Conservation (phyloP, 163 green algal species). For the Volvox carteri region DNA sequence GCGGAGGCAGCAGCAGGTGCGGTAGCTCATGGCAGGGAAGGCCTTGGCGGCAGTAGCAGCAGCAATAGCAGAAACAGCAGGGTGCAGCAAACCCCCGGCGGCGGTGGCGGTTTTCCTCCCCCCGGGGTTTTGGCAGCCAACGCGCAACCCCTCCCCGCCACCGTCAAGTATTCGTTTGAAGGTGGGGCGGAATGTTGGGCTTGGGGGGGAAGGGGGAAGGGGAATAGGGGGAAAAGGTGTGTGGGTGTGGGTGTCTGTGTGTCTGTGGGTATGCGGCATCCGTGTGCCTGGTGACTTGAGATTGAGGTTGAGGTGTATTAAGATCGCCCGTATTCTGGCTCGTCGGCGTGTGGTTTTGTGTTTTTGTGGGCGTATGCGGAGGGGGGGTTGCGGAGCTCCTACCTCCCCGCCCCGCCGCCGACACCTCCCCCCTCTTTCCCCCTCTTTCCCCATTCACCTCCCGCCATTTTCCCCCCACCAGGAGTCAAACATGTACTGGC, state of each 20-base stretch:
- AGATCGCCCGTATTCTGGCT: no score
- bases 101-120: not conserved
- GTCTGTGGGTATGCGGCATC: no score
- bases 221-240: not conserved
- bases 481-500: slow-evolving; percentile 51
- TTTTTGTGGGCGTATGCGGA: no score
- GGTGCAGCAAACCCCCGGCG: not conserved
- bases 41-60: not conserved
- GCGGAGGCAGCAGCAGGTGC: no score
- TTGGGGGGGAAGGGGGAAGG: not conserved
- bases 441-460: no score
- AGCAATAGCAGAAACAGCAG: not conserved
- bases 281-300: no score
- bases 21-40: not conserved
- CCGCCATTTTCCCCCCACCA: not conserved
- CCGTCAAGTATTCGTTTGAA: slow-evolving; percentile 53
- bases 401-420: no score
- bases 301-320: no score
- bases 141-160: slow-evolving; percentile 25
- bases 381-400: no score
- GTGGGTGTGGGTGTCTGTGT: not conserved
- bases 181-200: not conserved
- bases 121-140: not conserved
- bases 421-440: no score
- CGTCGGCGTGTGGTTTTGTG: no score